Percentiles rank a stretch among this genome's conserved stretches.
phyloP scores from a whole-genome alignment of 768 basidiomycete species.

The Udeniomyces megalosporus region DNA sequence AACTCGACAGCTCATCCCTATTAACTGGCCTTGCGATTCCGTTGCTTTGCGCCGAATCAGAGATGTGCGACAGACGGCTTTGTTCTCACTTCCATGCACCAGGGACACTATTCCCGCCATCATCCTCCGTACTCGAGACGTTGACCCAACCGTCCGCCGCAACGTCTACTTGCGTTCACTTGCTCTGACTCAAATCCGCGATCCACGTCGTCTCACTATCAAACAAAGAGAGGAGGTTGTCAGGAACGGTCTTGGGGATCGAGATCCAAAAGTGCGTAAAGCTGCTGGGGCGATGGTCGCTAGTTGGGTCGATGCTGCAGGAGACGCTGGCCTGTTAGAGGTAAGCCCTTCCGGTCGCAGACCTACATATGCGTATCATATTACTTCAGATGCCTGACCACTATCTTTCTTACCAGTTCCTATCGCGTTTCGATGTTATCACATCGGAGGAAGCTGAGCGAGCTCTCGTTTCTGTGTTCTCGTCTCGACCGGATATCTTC shows the following conservation, averaged over 20 bases:
- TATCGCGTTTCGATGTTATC: conserved; percentile 28
- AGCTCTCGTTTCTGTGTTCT: conserved; percentile 57
- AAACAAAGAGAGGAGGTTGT: conserved; percentile 62
- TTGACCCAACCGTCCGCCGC: conserved; percentile 56
- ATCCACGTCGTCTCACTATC: conserved; percentile 47
- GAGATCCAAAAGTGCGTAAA: conserved; percentile 53
- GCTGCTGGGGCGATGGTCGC: conserved; percentile 58
- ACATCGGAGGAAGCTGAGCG: conserved; percentile 44
- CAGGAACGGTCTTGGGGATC: conserved; percentile 67
- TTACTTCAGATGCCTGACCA: no score
- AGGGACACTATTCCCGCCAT: conserved; percentile 45
- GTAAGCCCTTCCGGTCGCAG: conserved; percentile 18
- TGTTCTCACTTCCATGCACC: conserved; percentile 52
- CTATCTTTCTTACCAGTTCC: conserved; percentile 20
- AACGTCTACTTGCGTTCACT: conserved; percentile 52
- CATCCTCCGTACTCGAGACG: conserved; percentile 61
- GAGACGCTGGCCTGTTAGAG: conserved; percentile 37
- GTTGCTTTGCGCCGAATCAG: conserved; percentile 30
- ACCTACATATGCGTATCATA: conserved; percentile 27
- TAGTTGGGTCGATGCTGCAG: conserved; percentile 42
- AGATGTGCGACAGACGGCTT: conserved; percentile 67
- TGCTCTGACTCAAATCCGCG: conserved; percentile 43
- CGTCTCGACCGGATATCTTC: conserved; percentile 46
- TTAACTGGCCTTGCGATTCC: neutral
- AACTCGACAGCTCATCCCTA: neutral